Conservation (phyloP, 345 rosid genomes). For the Cardiospermum halicacabum region DNA sequence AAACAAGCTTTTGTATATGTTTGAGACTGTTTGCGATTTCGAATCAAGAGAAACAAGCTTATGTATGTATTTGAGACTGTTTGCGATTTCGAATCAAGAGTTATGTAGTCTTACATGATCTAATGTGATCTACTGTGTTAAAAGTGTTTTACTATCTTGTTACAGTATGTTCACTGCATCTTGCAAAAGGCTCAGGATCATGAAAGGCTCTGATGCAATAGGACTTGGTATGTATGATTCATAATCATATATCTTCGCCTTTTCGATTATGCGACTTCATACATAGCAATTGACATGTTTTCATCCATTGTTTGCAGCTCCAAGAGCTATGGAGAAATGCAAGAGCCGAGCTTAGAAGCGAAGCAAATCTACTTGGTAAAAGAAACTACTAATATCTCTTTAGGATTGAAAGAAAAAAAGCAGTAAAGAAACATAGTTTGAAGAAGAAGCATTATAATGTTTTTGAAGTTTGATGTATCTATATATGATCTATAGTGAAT, state of each 20-base stretch:
- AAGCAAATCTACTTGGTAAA: not conserved
- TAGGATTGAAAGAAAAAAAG: not conserved
- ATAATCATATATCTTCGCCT: not conserved
- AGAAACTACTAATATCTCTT: not conserved
- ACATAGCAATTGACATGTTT: not conserved
- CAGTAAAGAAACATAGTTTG: conserved; percentile 16
- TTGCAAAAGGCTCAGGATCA: conserved; percentile 49
- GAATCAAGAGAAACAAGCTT: too few species aligned
- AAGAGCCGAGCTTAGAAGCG: conserved; percentile 26
- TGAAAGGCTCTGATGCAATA: conserved; percentile 47
- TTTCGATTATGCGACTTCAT: not conserved
- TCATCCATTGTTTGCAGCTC: conserved; percentile 35
- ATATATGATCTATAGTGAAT: too few species aligned
- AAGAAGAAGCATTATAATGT: conserved; percentile 14
- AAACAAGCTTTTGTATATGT: too few species aligned
- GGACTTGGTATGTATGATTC: conserved; percentile 36
- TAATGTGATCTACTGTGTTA: too few species aligned
- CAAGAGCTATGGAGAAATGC: conserved; percentile 48
- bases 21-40: too few species aligned
- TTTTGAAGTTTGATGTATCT: conserved; percentile 29
- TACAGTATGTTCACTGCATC: conserved; percentile 46
- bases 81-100: too few species aligned
- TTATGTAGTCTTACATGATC: too few species aligned
- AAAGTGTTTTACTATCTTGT: too few species aligned
- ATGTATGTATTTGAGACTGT: too few species aligned